phyloP scores from a whole-genome alignment of 108 stramenopile species.

The Ochromonas danica region DNA sequence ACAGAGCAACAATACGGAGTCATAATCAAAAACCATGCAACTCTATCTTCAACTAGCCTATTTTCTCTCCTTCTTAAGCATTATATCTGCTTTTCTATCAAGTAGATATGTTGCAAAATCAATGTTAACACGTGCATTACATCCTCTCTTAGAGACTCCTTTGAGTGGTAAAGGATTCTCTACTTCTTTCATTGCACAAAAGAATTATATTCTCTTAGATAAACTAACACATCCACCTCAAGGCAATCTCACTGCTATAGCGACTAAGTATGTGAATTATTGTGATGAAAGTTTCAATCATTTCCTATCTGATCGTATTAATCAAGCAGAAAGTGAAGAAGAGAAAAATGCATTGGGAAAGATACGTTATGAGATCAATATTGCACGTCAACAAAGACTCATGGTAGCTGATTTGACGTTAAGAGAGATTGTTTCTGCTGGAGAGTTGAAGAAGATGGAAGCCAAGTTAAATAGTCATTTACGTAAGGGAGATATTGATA shows the following conservation, averaged over 20 bases:
- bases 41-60: no score
- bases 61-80: no score
- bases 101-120: no score
- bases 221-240: background rate
- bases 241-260: background rate
- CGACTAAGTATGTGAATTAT: background rate
- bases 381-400: background rate
- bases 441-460: background rate
- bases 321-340: background rate
- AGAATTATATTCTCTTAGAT: background rate
- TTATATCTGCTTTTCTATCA: no score
- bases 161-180: no score
- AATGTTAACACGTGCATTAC: no score
- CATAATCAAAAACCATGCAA: no score
- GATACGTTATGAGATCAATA: background rate
- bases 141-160: no score
- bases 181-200: background rate
- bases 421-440: background rate
- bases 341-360: background rate
- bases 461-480: background rate
- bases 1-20: no score
- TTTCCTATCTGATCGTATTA: background rate
- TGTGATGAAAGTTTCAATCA: background rate
- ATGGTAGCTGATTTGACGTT: background rate
- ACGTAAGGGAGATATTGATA: background rate